Conservation (phyloP, 202 grass and related monocot genomes). For the Zizania palustris region DNA sequence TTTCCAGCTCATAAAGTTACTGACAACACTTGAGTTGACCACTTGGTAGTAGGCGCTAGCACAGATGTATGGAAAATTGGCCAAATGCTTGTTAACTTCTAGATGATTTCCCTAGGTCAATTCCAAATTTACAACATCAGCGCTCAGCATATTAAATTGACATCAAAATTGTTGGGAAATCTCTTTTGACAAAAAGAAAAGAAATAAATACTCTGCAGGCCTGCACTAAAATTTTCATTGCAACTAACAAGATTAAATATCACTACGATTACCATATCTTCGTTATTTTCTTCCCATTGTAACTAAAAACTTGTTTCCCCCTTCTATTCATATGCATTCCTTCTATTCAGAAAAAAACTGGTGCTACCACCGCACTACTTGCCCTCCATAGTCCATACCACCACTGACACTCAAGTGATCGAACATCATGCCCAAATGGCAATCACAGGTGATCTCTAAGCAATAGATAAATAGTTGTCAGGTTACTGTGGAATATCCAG, state of each 20-base stretch:
- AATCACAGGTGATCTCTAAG: not conserved
- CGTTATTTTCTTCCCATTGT: not conserved
- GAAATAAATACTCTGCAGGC: not conserved
- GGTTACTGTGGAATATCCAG: too few relatives aligned
- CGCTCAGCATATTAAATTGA: conserved; percentile 4
- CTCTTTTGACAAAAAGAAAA: not conserved
- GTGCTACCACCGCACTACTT: not conserved
- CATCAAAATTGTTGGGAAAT: not conserved
- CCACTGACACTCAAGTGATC: not conserved
- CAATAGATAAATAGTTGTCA: too few relatives aligned
- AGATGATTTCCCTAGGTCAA: conserved; percentile 5
- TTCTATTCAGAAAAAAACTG: not conserved
- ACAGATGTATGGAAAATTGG: not conserved
- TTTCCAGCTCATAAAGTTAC: not conserved
- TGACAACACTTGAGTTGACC: conserved; percentile 7
- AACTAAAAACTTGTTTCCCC: not conserved
- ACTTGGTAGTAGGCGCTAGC: not conserved
- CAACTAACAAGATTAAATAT: not conserved
- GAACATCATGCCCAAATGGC: not conserved
- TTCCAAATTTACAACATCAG: not conserved
- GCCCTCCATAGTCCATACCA: not conserved
- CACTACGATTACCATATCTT: not conserved
- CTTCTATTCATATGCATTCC: not conserved
- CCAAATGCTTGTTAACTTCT: not conserved
- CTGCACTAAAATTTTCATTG: not conserved